Evolutionary conservation across 1,284 basidiomycete species (phyloP), one percentile per base, ranked within the genome.

Genomic region (Megacollybia platyphylla): DNA sequence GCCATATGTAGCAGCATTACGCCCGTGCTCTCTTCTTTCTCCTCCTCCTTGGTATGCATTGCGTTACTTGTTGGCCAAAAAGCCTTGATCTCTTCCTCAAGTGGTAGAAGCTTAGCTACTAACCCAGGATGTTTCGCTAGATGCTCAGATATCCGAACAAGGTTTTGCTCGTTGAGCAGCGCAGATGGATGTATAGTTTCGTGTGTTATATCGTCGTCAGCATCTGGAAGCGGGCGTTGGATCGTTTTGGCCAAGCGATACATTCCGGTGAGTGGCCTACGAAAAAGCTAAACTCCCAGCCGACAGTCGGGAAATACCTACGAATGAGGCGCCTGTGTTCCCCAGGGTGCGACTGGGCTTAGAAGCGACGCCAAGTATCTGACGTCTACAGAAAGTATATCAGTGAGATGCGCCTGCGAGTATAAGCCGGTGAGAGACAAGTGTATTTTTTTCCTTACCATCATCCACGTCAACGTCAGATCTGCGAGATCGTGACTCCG

Each of bases 401-500:
- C 64, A 31, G 60, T 62, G 32, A 83, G 56, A 44, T 80, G 70
- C 3, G 76, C 68, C 76, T 79, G 44, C 15, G 39, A 11, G 24
- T 30, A 11, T 29, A 27, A 18, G 43, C 17, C 38, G 27, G 36
- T n/a, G 15, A 27, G 17, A 24, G 7, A 13, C 15, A 40, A 31
- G 40, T 34, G 42, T 24, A 10, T 10, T 34, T 43, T 30, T 10
- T 17, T 15, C 2, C 36, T 18, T 49, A 79, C 77, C 41, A 67
- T 67, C 76, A 85, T 81, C 81, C 81, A 84, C 35, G 63, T 62
- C 34, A 84, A 58, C 4, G 76, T 68, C 29, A 83, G 39, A 51
- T 83, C 77, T 36, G 31, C 31, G 4, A 34, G 15, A 34, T 34
- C 31, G 6, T 34, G 31, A 15, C 7, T 0, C 10, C 1, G 15